These are phyloP conservation scores for Claviceps arundinis DNA, from an alignment of 2,329 filamentous ascomycete genomes.

Conservation along the genomic window DNA sequence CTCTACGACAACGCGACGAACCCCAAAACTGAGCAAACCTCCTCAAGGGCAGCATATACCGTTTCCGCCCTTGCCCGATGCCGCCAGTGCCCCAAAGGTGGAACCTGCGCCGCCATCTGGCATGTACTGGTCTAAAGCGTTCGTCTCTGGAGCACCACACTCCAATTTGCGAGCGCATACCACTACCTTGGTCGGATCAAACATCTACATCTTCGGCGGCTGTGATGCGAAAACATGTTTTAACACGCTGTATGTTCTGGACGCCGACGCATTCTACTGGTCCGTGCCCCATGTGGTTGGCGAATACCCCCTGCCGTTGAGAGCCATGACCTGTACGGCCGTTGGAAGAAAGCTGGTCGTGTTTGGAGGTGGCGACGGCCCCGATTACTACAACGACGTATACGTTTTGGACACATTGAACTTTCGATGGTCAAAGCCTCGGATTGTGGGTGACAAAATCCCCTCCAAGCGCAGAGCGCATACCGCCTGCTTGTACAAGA, in stretches of 20 bases:
- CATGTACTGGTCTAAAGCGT: conserved; percentile 60
- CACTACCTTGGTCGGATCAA: conserved; percentile 51
- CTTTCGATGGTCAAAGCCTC: conserved; percentile 51
- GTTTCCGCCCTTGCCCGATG: conserved; percentile 45
- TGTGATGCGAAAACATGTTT: conserved; percentile 55
- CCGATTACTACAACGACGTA: conserved; percentile 59
- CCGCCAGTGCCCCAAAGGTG: conserved; percentile 44
- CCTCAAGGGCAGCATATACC: conserved; percentile 29
- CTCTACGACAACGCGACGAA: conserved; percentile 8
- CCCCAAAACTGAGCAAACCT: conserved; percentile 13
- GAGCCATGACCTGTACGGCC: conserved; percentile 60
- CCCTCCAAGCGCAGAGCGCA: conserved; percentile 53
- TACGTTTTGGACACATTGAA: conserved; percentile 60
- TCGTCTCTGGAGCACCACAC: conserved; percentile 48
- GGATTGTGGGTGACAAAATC: conserved; percentile 41
- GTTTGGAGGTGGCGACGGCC: conserved; percentile 57
- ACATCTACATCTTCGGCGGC: conserved; percentile 55
- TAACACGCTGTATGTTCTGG: conserved; percentile 55
- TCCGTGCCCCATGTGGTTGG: conserved; percentile 50
- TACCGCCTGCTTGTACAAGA: conserved; percentile 59
- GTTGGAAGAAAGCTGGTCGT: conserved; percentile 58
- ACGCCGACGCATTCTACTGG: conserved; percentile 59
- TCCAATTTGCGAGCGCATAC: conserved; percentile 53
- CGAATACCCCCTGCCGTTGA: conserved; percentile 49
- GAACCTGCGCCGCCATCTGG: conserved; percentile 50